Evolutionary conservation across 2,329 filamentous ascomycete species (phyloP).

Genomic region (Sarocladiaceae sp.): DNA sequence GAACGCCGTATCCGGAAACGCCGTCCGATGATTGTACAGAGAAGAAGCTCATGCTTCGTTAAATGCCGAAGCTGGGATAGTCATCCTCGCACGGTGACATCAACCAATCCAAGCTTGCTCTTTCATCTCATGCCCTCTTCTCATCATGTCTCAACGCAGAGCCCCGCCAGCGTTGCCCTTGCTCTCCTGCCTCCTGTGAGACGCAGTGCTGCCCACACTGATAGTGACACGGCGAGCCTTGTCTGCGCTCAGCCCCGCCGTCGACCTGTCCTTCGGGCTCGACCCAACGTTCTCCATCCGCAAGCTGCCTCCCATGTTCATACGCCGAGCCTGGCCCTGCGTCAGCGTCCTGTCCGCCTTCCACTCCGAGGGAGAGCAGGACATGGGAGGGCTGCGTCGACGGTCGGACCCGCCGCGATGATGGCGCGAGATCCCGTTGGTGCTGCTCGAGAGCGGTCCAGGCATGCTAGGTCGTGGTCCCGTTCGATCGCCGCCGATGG

Average conservation of each 20-base stretch:
- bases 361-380: slow-evolving; percentile 41
- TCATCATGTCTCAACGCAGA: slow-evolving; percentile 16
- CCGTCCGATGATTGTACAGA: slow-evolving; percentile 7
- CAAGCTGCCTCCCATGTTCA: slow-evolving; percentile 45
- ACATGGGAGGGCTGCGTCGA: slow-evolving; percentile 46
- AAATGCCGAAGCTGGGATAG: no score
- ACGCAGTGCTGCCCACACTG: slow-evolving; percentile 21
- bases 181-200: slow-evolving; percentile 24
- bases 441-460: slow-evolving; percentile 38
- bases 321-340: slow-evolving; percentile 49
- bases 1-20: slow-evolving; percentile 6
- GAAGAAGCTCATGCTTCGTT: neutral
- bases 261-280: slow-evolving; percentile 8
- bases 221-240: slow-evolving; percentile 32
- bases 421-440: slow-evolving; percentile 51
- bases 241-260: slow-evolving; percentile 17
- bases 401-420: slow-evolving; percentile 45
- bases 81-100: neutral
- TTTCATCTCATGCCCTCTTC: slow-evolving; percentile 6
- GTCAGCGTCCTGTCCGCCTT: slow-evolving; percentile 37
- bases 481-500: slow-evolving; percentile 21
- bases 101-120: slow-evolving; percentile 7
- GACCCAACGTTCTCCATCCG: slow-evolving; percentile 19
- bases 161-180: slow-evolving; percentile 19
- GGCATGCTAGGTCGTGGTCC: slow-evolving; percentile 30